Evolutionary conservation across 768 basidiomycete species (phyloP), one percentile per base, ranked within the genome.

Genomic region (Trametes meyenii): DNA sequence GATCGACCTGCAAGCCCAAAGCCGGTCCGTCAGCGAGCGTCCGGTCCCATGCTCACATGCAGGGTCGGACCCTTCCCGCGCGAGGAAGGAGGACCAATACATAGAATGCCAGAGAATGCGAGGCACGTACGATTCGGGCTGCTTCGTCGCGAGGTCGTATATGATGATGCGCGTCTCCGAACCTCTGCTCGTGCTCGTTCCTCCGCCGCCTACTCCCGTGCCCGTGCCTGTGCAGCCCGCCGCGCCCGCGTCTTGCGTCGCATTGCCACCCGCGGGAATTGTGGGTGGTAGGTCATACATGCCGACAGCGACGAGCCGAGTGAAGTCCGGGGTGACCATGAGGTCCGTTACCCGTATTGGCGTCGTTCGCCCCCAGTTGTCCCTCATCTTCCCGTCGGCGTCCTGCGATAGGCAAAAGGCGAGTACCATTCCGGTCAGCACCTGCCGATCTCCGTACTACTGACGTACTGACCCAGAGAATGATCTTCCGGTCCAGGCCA

Each of bases 281-380:
- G 60, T 44, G 50, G 58, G 43, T 17, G 58, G 46, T n/a, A 71
- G 60, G 59, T 79, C 76, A 67, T 78, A 79, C 81, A 91, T 84
- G 35, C 94, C 94, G 55, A 94, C 83, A n/a, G 90, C 89, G 45
- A 99, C 86, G 62, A 99, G 78, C 58, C 87, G 87, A 62, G 84
- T 81, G 69, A 86, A 85, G 74, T 96, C 92, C 23, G 95, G 94
- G 3, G 94, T 88, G 62, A 97, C 78, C 48, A 89, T 88, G 70
- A 97, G 85, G 72, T 94, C 94, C 21, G 89, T 87, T 70, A 98
- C 83, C 66, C 96, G 90, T 62, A 96, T 88, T 11, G 87, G 81
- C 38, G 84, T 82, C 38, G 84, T 82, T 36, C 80, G 77, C 10
- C 79, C 80, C 89, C 92, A 95, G 50, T 83, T 78, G 35, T 91